phyloP scores from a whole-genome alignment of 2,329 filamentous ascomycete species.

The Fusarium metavorans region DNA sequence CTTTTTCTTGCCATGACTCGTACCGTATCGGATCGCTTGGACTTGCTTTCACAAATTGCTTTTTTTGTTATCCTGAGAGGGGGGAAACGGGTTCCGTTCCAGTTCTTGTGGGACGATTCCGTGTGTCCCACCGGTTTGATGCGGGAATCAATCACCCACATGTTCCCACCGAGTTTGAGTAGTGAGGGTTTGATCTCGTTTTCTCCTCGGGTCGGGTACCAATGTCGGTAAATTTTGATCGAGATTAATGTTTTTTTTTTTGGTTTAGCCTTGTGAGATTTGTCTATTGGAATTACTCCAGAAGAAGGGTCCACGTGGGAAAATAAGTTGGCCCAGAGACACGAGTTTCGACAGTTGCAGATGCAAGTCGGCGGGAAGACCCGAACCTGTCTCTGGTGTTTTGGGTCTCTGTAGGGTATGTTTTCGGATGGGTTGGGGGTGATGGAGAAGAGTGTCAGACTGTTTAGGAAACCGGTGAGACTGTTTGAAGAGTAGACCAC shows the following conservation, averaged over 20 bases:
- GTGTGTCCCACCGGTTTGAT: slow-evolving; percentile 1
- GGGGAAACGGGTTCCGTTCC: neutral
- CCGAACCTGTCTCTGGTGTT: neutral
- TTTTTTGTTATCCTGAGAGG: neutral
- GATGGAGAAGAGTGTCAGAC: neutral
- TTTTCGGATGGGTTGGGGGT: neutral
- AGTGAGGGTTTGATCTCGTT: neutral
- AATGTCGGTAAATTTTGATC: neutral
- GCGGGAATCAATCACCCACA: neutral
- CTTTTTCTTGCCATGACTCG: neutral
- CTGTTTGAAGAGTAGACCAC: neutral
- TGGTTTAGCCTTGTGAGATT: neutral
- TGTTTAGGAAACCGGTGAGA: neutral
- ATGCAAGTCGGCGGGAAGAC: neutral
- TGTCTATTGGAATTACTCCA: neutral
- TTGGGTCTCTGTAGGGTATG: neutral
- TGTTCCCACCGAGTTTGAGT: neutral
- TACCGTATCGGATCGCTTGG: slow-evolving; percentile 1
- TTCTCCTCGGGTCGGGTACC: neutral
- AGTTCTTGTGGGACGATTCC: neutral
- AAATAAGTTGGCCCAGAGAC: neutral
- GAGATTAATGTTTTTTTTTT: neutral
- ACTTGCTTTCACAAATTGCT: neutral
- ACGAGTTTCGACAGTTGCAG: neutral
- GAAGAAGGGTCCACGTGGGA: neutral